phyloP scores from a whole-genome alignment of 2,329 filamentous ascomycete species.

The Ophiostoma angusticollis region DNA sequence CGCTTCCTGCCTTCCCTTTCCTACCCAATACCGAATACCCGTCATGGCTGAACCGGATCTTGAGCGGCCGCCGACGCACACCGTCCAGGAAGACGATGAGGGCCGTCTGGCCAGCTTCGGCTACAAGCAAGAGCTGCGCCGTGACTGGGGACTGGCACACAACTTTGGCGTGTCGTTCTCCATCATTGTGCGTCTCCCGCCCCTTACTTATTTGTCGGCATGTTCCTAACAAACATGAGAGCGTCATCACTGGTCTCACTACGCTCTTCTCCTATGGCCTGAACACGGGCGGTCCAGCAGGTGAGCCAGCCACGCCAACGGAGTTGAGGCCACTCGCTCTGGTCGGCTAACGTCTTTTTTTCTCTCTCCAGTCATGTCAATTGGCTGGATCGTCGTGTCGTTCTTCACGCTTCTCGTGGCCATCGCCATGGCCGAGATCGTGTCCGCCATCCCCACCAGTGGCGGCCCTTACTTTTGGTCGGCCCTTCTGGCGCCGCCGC shows the following conservation, averaged over 20 bases:
- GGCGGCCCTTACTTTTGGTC: conserved; percentile 51
- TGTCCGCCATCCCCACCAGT: conserved; percentile 43
- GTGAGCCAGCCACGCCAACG: conserved; percentile 6
- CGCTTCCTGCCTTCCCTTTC: not conserved
- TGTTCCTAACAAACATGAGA: conserved; percentile 21
- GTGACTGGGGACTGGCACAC: conserved; percentile 45
- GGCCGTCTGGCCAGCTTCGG: conserved; percentile 40
- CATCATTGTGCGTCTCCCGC: conserved; percentile 36
- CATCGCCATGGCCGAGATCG: conserved; percentile 45
- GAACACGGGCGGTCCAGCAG: conserved; percentile 38
- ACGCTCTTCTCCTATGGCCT: conserved; percentile 46
- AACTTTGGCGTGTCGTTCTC: conserved; percentile 51
- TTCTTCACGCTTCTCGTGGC: conserved; percentile 44
- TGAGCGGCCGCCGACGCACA: conserved; percentile 18
- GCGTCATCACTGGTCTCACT: conserved; percentile 46
- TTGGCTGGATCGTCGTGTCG: conserved; percentile 41
- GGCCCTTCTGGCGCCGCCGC: conserved; percentile 39
- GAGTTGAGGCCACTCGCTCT: not conserved
- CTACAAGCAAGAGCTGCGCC: conserved; percentile 45
- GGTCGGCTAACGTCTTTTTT: not conserved
- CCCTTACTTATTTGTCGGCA: not conserved
- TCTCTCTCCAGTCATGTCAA: conserved; percentile 32
- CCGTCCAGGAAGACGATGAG: conserved; percentile 30
- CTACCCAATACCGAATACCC: not conserved
- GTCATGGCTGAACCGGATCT: conserved; percentile 14